A percentile compares a stretch with the other conserved stretches of the same genome.
phyloP scores from a whole-genome alignment of 2,329 filamentous ascomycete species.

The Fusarium buxicola region DNA sequence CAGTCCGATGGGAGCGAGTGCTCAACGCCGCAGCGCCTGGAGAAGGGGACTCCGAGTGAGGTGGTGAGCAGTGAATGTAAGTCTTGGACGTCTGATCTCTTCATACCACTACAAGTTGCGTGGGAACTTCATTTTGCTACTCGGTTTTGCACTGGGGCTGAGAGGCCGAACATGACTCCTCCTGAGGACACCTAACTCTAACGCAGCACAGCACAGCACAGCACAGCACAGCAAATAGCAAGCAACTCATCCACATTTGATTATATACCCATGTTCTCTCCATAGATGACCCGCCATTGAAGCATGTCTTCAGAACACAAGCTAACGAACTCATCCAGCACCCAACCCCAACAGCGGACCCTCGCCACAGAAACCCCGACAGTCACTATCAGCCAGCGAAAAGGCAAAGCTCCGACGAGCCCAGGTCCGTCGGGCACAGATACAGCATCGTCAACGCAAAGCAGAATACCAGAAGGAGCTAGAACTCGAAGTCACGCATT shows the following conservation, averaged over 20 bases:
- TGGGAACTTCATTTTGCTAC: no score
- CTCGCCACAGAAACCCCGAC: conserved; percentile 35
- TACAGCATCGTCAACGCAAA: conserved; percentile 67
- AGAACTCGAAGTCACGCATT: conserved; percentile 61
- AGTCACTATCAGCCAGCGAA: conserved; percentile 45
- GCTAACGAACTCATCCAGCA: conserved; percentile 26
- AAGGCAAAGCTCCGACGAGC: conserved; percentile 61
- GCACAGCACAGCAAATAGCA: background rate
- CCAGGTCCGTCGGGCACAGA: conserved; percentile 66
- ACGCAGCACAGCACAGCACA: no score
- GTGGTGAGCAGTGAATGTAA: conserved; percentile 43
- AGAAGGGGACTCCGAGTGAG: conserved; percentile 15
- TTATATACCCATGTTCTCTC: background rate
- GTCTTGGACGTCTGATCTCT: no score
- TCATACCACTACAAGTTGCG: no score
- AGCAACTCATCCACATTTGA: background rate
- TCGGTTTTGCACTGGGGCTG: no score
- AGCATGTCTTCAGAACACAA: background rate
- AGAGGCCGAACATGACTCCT: no score
- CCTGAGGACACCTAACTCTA: no score
- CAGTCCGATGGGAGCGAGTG: conserved; percentile 23
- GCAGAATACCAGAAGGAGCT: conserved; percentile 66
- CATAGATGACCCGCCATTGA: no score
- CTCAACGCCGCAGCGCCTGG: conserved; percentile 11
- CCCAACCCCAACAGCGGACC: conserved; percentile 25